Conservation (phyloP, 768 basidiomycete species). For the Trametes sanguinea region DNA sequence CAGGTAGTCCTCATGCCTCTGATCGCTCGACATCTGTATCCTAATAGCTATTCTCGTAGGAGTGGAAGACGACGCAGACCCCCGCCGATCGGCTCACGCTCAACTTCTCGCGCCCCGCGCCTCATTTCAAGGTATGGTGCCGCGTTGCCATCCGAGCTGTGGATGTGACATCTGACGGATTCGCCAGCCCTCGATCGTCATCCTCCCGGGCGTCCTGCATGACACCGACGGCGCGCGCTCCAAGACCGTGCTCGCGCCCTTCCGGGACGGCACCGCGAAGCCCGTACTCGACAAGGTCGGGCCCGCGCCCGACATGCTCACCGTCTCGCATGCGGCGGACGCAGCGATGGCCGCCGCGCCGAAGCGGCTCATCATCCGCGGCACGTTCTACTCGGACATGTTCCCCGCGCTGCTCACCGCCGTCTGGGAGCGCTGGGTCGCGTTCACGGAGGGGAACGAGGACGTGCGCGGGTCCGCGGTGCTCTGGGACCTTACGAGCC, state of each 20-base stretch:
- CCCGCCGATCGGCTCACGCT: constrained; percentile 20
- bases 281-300: constrained; percentile 20
- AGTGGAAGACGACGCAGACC: constrained; percentile 14
- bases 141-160: neutral
- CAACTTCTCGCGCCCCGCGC: constrained; percentile 22
- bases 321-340: constrained; percentile 24
- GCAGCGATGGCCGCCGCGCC: constrained; percentile 15
- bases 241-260: constrained; percentile 18
- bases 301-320: constrained; percentile 16
- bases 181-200: constrained; percentile 18
- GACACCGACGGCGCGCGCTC: constrained; percentile 22
- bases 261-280: constrained; percentile 15
- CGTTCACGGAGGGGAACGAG: constrained; percentile 20
- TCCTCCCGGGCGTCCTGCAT: constrained; percentile 15
- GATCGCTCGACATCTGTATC: neutral
- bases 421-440: constrained; percentile 22
- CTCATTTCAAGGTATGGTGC: constrained; percentile 20
- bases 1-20: neutral
- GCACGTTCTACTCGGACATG: constrained; percentile 20
- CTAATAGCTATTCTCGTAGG: neutral
- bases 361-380: constrained; percentile 23
- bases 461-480: constrained; percentile 20
- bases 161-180: neutral
- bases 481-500: constrained; percentile 23
- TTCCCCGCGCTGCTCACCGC: constrained; percentile 16